Percentiles rank a stretch among this genome's conserved stretches.
Conservation (phyloP, 148 eudicot species). For the Fagopyrum homotropicum region DNA sequence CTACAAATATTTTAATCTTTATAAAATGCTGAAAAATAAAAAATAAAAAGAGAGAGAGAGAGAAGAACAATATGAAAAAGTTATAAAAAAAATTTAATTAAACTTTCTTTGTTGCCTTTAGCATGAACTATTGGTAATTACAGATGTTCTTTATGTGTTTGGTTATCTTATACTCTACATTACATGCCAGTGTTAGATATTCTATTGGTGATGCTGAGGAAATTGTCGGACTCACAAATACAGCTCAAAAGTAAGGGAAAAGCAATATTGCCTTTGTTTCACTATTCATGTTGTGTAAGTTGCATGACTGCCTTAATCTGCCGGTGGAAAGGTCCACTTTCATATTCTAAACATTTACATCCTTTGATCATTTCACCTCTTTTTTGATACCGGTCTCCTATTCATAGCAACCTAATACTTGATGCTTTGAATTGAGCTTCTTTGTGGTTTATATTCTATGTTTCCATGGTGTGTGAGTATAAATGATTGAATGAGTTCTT, state of each 20-base stretch:
- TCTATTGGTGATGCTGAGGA: conserved; percentile 97
- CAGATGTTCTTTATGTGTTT: background rate
- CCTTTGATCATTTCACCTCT: conserved; percentile 6
- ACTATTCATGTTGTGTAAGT: conserved; percentile 85
- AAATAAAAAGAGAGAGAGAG: too few relatives aligned
- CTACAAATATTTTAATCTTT: too few relatives aligned
- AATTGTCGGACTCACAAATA: conserved; percentile 63
- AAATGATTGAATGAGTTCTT: too few relatives aligned
- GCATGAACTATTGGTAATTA: background rate
- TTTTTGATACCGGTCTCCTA: conserved; percentile 19
- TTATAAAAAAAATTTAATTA: too few relatives aligned
- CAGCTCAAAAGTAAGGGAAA: conserved; percentile 82
- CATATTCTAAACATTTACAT: background rate
- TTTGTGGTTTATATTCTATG: too few relatives aligned
- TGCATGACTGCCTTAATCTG: conserved; percentile 91
- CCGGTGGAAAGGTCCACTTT: conserved; percentile 66
- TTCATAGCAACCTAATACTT: conserved; percentile 89
- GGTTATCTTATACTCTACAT: conserved; percentile 3
- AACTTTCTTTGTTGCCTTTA: background rate
- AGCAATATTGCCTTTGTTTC: conserved; percentile 93
- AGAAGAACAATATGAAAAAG: too few relatives aligned
- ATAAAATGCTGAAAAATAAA: too few relatives aligned
- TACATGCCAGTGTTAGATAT: conserved; percentile 75
- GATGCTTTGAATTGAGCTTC: conserved; percentile 96
- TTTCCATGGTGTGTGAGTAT: too few relatives aligned